phyloP scores from a whole-genome alignment of 805 yeast genomes.

The Ogataea zsoltii region DNA sequence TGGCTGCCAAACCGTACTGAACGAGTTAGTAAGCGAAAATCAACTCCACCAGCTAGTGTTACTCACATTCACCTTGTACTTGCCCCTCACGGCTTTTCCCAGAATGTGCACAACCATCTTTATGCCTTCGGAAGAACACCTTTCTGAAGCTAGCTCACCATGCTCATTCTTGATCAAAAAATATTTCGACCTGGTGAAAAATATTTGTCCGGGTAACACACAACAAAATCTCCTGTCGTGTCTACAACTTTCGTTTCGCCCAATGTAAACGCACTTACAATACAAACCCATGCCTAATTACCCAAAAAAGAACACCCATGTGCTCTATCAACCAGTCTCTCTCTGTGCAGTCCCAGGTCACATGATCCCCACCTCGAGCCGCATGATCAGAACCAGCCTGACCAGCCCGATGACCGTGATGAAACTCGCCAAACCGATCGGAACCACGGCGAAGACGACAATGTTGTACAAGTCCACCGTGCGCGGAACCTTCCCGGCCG shows the following conservation, averaged over 20 bases:
- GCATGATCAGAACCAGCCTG: conserved; percentile 69
- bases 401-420: conserved; percentile 85
- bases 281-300: neutral
- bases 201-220: neutral
- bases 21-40: neutral
- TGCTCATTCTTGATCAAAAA: too few relatives aligned
- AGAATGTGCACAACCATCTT: conserved; percentile 53
- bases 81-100: conserved; percentile 52
- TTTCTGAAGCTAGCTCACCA: too few relatives aligned
- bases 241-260: too few relatives aligned
- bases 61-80: conserved; percentile 35
- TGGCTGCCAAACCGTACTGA: conserved; percentile 65
- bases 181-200: too few relatives aligned
- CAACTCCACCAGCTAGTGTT: too few relatives aligned
- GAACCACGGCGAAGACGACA: conserved; percentile 96
- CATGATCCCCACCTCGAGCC: conserved; percentile 56
- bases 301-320: too few relatives aligned
- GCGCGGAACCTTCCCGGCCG: conserved; percentile 43
- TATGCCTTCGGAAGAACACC: neutral
- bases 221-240: neutral
- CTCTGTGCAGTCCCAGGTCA: too few relatives aligned
- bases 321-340: too few relatives aligned
- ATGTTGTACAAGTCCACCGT: conserved; percentile 86
- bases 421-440: conserved; percentile 93
- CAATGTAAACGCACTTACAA: too few relatives aligned